These are phyloP conservation scores for Suillus ampliporus DNA, from an alignment of 768 basidiomycete species.

Conservation along the genomic window DNA sequence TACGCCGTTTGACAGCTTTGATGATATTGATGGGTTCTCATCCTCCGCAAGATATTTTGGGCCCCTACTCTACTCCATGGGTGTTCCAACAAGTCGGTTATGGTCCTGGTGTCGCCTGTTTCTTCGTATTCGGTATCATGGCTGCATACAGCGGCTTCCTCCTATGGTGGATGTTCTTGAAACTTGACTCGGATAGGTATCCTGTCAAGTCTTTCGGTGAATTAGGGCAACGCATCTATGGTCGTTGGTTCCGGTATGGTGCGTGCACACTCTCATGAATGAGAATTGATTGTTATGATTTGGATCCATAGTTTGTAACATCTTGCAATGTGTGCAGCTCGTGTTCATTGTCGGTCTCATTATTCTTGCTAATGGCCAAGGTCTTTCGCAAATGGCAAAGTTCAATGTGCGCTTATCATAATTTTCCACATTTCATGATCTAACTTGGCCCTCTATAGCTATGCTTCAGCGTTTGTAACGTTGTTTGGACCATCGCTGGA, in stretches of 20 bases:
- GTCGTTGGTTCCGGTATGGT: slow-evolving; percentile 49
- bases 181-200: slow-evolving; percentile 59
- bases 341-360: slow-evolving; percentile 54
- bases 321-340: slow-evolving; percentile 62
- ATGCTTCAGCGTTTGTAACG: slow-evolving; percentile 61
- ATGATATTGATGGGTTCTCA: not conserved
- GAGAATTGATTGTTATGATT: not conserved
- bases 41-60: slow-evolving; percentile 52
- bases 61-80: slow-evolving; percentile 64
- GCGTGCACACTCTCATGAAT: slow-evolving; percentile 2
- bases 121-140: slow-evolving; percentile 36
- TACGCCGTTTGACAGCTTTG: slow-evolving; percentile 12
- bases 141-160: slow-evolving; percentile 62
- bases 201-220: slow-evolving; percentile 58
- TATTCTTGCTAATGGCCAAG: slow-evolving; percentile 49
- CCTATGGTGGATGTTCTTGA: slow-evolving; percentile 60
- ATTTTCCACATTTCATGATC: not conserved
- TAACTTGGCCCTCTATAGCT: slow-evolving; percentile 37
- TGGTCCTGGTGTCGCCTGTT: slow-evolving; percentile 52
- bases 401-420: slow-evolving; percentile 41
- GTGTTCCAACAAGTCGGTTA: slow-evolving; percentile 68
- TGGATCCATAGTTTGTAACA: slow-evolving; percentile 38
- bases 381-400: slow-evolving; percentile 55
- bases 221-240: slow-evolving; percentile 60
- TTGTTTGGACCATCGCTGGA: slow-evolving; percentile 57